phyloP scores from a whole-genome alignment of 306 rosid species.

The Alnus rubra region DNA sequence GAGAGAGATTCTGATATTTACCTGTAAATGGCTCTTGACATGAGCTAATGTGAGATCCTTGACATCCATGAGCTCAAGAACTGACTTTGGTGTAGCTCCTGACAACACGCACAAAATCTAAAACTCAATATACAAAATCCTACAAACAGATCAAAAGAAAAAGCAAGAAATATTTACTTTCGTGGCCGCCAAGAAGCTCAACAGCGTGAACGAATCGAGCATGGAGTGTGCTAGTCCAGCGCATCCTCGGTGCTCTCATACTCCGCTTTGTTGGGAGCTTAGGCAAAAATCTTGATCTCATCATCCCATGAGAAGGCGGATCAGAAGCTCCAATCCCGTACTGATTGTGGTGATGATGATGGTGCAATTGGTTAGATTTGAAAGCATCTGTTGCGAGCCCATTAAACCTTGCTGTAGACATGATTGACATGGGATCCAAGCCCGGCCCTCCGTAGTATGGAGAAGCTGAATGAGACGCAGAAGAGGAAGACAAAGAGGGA shows the following conservation, averaged over 20 bases:
- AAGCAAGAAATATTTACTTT: conserved; percentile 47
- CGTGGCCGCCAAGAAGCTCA: conserved; percentile 96
- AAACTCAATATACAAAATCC: neutral
- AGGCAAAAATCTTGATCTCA: conserved; percentile 78
- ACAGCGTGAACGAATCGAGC: conserved; percentile 91
- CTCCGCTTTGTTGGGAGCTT: conserved; percentile 77
- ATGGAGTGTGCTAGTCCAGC: conserved; percentile 91
- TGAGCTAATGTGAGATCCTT: conserved; percentile 96
- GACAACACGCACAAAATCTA: no score
- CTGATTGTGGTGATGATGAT: conserved; percentile 34
- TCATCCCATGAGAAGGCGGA: conserved; percentile 44
- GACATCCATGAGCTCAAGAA: conserved; percentile 96
- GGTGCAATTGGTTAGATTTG: conserved; percentile 66
- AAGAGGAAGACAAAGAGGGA: conserved; percentile 28
- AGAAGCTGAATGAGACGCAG: conserved; percentile 25
- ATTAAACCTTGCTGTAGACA: conserved; percentile 43
- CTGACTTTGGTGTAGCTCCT: conserved; percentile 97
- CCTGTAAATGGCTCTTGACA: conserved; percentile 98
- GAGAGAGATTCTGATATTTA: conserved; percentile 13
- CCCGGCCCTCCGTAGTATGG: conserved; percentile 28
- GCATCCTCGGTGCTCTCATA: conserved; percentile 94
- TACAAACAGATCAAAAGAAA: neutral
- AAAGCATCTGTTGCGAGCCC: conserved; percentile 42
- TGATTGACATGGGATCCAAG: conserved; percentile 53
- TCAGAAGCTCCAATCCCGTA: conserved; percentile 43